phyloP scores from a whole-genome alignment of 2,329 filamentous ascomycete species.

The Pseudocercospora pini-densiflorae region DNA sequence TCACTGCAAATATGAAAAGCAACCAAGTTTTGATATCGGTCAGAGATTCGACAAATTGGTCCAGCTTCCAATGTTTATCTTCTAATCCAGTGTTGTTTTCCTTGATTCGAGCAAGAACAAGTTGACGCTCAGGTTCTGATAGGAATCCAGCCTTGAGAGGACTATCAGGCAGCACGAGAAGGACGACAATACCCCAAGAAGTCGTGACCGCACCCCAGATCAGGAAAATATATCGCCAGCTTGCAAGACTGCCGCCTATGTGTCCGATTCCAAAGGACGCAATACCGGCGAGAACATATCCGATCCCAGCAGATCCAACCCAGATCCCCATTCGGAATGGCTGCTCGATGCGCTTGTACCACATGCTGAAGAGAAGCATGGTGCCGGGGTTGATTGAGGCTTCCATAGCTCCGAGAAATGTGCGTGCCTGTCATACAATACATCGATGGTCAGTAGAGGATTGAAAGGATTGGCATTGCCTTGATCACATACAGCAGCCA shows the following conservation, averaged over 20 bases:
- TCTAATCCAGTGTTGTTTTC: constrained; percentile 61
- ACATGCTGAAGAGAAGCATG: constrained; percentile 69
- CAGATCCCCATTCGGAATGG: constrained; percentile 63
- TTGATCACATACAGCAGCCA: constrained; percentile 45
- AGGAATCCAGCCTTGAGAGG: constrained; percentile 61
- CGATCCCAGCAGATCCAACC: constrained; percentile 65
- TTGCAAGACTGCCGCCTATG: constrained; percentile 59
- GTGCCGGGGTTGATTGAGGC: constrained; percentile 63
- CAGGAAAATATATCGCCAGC: constrained; percentile 67
- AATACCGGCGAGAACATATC: constrained; percentile 51
- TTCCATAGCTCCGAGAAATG: constrained; percentile 61
- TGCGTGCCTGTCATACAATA: constrained; percentile 47
- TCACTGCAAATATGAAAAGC: constrained; percentile 18
- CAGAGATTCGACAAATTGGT: constrained; percentile 58
- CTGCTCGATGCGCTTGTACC: constrained; percentile 60
- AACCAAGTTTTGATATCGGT: constrained; percentile 62
- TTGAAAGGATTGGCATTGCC: too few relatives aligned
- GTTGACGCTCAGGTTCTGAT: constrained; percentile 53
- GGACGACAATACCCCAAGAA: constrained; percentile 46
- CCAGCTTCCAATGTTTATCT: constrained; percentile 55
- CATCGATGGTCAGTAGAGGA: too few relatives aligned
- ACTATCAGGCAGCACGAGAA: constrained; percentile 40
- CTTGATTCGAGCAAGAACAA: constrained; percentile 59
- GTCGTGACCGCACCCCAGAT: constrained; percentile 38
- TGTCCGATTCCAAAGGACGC: constrained; percentile 65